phyloP scores from a whole-genome alignment of 371 early-diverging fungal species.

The Smittium mucronatum region DNA sequence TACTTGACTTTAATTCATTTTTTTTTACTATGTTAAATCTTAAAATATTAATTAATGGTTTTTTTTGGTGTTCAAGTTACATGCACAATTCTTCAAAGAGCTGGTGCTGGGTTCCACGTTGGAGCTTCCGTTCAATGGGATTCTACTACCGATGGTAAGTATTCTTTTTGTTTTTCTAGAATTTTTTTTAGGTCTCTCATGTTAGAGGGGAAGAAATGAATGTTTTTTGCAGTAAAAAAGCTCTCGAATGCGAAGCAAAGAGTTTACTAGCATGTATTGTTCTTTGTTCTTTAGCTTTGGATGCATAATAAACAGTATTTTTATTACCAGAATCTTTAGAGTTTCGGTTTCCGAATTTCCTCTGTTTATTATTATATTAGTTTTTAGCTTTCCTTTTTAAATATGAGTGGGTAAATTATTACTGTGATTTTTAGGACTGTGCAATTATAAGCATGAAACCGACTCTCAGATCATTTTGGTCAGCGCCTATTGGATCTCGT shows the following conservation, averaged over 20 bases:
- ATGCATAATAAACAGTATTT: too few relatives aligned
- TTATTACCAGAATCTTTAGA: too few relatives aligned
- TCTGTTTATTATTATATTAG: too few relatives aligned
- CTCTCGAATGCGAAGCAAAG: too few relatives aligned
- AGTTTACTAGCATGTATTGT: too few relatives aligned
- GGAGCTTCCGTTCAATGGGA: conserved; percentile 1
- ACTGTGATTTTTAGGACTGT: conserved; percentile 4
- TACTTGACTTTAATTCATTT: background rate
- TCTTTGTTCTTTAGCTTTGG: too few relatives aligned
- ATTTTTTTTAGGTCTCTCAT: background rate
- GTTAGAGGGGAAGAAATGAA: background rate
- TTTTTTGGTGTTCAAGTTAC: conserved; percentile 2
- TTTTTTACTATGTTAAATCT: background rate
- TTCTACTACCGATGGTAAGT: conserved; percentile 5
- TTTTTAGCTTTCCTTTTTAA: too few relatives aligned
- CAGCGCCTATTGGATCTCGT: conserved; percentile 7
- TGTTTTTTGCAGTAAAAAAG: background rate
- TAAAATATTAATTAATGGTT: background rate
- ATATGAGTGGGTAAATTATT: too few relatives aligned
- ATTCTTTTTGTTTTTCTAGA: background rate
- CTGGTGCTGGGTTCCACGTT: background rate
- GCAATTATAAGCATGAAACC: conserved; percentile 11
- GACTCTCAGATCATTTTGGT: conserved; percentile 6
- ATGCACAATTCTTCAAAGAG: background rate
- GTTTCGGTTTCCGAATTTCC: too few relatives aligned